Base-by-base conservation (phyloP, 306 rosid species). In the Cucumis cinereus region DNA sequence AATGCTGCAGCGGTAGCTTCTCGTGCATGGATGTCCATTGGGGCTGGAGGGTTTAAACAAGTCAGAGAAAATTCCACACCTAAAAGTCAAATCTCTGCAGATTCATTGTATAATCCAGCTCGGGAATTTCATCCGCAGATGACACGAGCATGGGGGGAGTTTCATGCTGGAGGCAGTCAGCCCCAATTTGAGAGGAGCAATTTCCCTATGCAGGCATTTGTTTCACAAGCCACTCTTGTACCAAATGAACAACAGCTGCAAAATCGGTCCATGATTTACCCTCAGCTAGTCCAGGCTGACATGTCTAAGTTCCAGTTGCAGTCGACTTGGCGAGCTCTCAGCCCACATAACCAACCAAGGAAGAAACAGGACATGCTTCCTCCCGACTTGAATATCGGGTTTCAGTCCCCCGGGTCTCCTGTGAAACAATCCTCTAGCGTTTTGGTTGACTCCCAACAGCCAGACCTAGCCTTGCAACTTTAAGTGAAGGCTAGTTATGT, bases 21-120 rank as follows among this genome's bases (percentile, higher is more conserved):
- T 40, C 96, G 96, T 26, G 99, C 97, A 53, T 95, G 99, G 99
- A 95, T 95, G 98, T 92, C 99, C 14, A 83, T 92, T 30, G 99
- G 99, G 57, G 96, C 96, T 35, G 96, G 92, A 81, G 91, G 93
- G 10, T 90, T 89, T 84, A 95, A 88, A 83, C 94, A 85, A 78
- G 90, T 87, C 23, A 79, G 85, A 24, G 98, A 92, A 38, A 88
- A 40, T 85, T 83, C 88, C 16, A 79, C 88, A 77, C 86, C 96
- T 11, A 88, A 85, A 73, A 85, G 60, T 71, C 97, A 85, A 75
- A 90, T 89, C 68, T 85, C 91, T 59, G 96, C 92, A 15, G 93
- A 90, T 76, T 92, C 99, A 41, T 81, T 88, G 33, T 90, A 86
- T 81, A 90, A 88, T 78, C 92, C 96, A 50, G 70, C 92, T 0